Percentiles rank a stretch among this genome's conserved stretches.
phyloP scores from a whole-genome alignment of 192 early-diverging fungal genomes.

The Linnemannia hyalina region DNA sequence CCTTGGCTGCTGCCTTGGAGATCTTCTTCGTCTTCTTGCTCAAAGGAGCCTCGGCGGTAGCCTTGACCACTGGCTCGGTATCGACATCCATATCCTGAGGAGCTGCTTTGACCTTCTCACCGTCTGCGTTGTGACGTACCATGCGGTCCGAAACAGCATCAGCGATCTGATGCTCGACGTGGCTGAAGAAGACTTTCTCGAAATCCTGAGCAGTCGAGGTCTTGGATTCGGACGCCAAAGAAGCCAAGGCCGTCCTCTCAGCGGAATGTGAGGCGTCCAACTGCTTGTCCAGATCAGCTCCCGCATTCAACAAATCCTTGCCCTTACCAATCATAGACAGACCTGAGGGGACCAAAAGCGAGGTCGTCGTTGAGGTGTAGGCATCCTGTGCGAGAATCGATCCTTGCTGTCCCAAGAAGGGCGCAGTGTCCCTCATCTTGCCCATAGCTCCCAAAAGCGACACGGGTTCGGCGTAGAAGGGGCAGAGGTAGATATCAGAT shows the following conservation, averaged over 20 bases:
- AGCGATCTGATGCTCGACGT: conserved; percentile 31
- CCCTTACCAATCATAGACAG: conserved; percentile 20
- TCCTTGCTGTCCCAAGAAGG: conserved; percentile 36
- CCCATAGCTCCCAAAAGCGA: conserved; percentile 67
- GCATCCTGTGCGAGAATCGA: conserved; percentile 36
- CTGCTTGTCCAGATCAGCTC: conserved; percentile 29
- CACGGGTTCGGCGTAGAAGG: conserved; percentile 62
- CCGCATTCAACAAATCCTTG: not conserved
- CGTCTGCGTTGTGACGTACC: conserved; percentile 11
- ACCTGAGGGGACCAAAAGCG: conserved; percentile 24
- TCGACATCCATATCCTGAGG: conserved; percentile 38
- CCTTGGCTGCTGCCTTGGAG: not conserved
- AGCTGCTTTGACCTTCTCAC: conserved; percentile 9
- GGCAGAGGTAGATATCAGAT: conserved; percentile 59
- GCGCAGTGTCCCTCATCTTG: conserved; percentile 60
- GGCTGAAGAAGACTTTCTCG: conserved; percentile 49
- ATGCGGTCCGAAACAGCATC: conserved; percentile 27
- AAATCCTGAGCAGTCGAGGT: conserved; percentile 36
- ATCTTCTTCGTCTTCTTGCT: conserved; percentile 17
- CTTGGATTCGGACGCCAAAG: conserved; percentile 29
- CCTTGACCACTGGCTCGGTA: conserved; percentile 3
- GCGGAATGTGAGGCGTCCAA: conserved; percentile 29
- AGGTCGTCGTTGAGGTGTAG: conserved; percentile 35
- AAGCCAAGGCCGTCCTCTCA: conserved; percentile 33
- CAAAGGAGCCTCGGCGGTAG: not conserved